Base-by-base conservation (phyloP, 129 eudicot species). In the Logfia minima region DNA sequence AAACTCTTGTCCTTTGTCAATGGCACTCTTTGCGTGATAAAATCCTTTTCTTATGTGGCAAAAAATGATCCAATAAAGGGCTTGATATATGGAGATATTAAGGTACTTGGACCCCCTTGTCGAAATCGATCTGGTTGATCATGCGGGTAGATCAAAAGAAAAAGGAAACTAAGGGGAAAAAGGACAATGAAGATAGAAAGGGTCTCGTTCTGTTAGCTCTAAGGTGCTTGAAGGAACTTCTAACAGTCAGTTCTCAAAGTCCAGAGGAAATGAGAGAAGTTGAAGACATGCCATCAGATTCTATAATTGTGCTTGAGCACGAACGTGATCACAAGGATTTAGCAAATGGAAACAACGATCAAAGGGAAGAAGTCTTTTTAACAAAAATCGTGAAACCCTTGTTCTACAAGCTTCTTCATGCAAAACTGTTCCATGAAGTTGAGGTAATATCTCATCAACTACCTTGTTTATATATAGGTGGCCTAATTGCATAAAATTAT, bases 51-150 rank as follows among this genome's bases (percentile, higher is more conserved):
- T 32, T 43, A 29, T 66, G 80, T 64, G 84, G 87, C 86, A 31
- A 87, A 85, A 73, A 85, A 89, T 53, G 89, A 85, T 75, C 84
- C 88, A 10, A 34, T 87, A 58, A 89, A 80, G 80, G 78, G 66
- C 51, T 91, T 91, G 86, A 70, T 89, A 58, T 85, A 80, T 75
- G 97, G 95, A 48, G 92, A 91, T 45, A 82, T 89, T 73, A 87
- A 84, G 84, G 72, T 79, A 70, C 82, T 91, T 60, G 92, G 92
- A 23, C 89, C 97, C 45, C 89, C 14, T 6, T 91, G 71, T 68
- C 87, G 81, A 87, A 80, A 75, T 28, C 82, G 78, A 69, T 91
- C 66, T 80, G 83, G 86, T 83, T 79, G 80, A 79, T 91, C 69
- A 83, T 81, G 78, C 66, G 64, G 34, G 75, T 23, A 58, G 79